Conservation (phyloP, 495 filamentous ascomycete species). For the Parmelia sp. region DNA sequence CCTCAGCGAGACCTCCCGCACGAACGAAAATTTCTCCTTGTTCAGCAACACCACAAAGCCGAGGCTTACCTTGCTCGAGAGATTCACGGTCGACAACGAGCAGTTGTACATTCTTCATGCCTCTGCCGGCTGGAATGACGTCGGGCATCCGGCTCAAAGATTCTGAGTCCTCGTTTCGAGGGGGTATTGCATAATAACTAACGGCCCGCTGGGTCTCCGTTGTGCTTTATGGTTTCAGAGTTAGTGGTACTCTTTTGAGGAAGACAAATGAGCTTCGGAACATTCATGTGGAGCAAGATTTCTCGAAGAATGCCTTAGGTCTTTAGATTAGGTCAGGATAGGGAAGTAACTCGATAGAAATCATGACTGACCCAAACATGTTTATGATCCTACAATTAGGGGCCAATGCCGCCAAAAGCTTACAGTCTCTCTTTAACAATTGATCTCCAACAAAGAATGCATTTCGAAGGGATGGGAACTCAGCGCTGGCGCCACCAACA, state of each 20-base stretch:
- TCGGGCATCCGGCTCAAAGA: conserved; percentile 69
- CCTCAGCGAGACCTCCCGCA: conserved; percentile 78
- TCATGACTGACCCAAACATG: conserved; percentile 13
- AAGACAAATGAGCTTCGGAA: too few relatives aligned
- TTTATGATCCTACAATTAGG: conserved; percentile 42
- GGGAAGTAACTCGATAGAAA: too few relatives aligned
- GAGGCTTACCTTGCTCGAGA: conserved; percentile 14
- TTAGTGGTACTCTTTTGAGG: too few relatives aligned
- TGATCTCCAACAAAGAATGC: conserved; percentile 85
- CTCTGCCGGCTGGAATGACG: conserved; percentile 67
- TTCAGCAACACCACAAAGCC: conserved; percentile 56
- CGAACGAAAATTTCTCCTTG: conserved; percentile 70
- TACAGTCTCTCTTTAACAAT: conserved; percentile 79
- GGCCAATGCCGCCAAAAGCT: conserved; percentile 67
- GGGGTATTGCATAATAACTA: conserved; percentile 78
- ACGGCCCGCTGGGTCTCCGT: conserved; percentile 82
- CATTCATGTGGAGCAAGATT: too few relatives aligned
- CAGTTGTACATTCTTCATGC: conserved; percentile 91
- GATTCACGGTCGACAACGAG: conserved; percentile 82
- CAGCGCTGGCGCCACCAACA: conserved; percentile 70
- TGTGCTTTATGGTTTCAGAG: not conserved
- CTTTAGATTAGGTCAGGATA: too few relatives aligned
- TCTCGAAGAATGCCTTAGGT: too few relatives aligned
- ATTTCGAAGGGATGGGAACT: conserved; percentile 70
- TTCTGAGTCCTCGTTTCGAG: conserved; percentile 55